Base-by-base conservation (phyloP, 352 stramenopile genomes). In the Blastocystis sp. region DNA sequence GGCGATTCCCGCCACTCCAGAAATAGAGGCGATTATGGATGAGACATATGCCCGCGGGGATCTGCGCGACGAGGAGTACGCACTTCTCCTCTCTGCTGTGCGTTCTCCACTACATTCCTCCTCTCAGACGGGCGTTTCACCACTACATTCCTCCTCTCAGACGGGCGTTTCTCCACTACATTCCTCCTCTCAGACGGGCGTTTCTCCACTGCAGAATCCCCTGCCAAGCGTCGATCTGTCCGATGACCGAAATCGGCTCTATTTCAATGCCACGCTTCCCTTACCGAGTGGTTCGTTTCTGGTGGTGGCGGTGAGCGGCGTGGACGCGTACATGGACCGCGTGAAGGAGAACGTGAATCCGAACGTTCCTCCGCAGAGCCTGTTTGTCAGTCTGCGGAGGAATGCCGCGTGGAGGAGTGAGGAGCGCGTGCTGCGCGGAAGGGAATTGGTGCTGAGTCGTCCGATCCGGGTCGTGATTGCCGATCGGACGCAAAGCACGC, bases 361-460 rank as follows among this genome's bases (percentile, higher is more conserved):
- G 6, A 29, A 29, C 19, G 55, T 85, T 51, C n/a, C 60, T 55
- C 74, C 74, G 37, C 74, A 85, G 74, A 85, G 74, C 66, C 55
- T 85, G 31, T 69, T 70, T 19, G 74, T 85, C 9, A 12, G 33
- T 3, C 31, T 61, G 35, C 74, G 74, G 3, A 85, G n/a, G 3
- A 69, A 62, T 16, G 29, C 35, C 9, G 31, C 21, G 21, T 74
- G 29, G 24, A 12, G 29, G 9, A 12, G 21, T n/a, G 60, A 55
- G 51, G 45, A 37, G 33, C 66, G 45, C 9, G n/a, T 37, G 10
- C 29, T 85, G 13, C 33, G 61, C 13, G 60, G 74, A 70, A 26
- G 74, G 50, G 9, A 31, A 16, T 6, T 67, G 10, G 60, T 85
- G 29, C 31, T 85, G 24, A 85, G 74, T 69, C 41, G 24, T 13